Base-by-base conservation (phyloP, 2,329 filamentous ascomycete genomes). In the Didymella segeticola region DNA sequence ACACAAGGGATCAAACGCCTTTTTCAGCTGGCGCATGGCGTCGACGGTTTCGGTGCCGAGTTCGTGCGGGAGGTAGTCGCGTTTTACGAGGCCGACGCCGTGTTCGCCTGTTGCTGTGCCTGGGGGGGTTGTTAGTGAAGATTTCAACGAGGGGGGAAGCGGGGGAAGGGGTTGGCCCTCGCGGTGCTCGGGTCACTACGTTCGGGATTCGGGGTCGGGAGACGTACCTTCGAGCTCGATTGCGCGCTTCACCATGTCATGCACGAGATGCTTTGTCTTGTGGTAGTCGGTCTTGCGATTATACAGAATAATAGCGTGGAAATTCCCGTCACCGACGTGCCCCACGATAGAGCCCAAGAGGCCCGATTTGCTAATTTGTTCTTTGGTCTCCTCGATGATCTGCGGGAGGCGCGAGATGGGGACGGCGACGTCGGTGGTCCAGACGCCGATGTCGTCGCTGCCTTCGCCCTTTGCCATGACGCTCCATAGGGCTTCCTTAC, bases 81-180 rank as follows among this genome's bases (percentile, higher is more conserved):
- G 81, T 83, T 96, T 96, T 51, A 93, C 89, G 41, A 96, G 78
- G 6, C 90, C 90, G 47, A 95, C 87, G 34, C 90, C 90, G 72
- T 96, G 90, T 75, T 96, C 90, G 47, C 90, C 91, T 11, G 90
- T 93, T 1, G 92, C 90, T 0, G 91, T 95, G 8, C 91, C 34
- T 37, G 34, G 19, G 17, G 2, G 17, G 3, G 8, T 9, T 29
- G 27, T 29, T 29, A 29, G 27, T 34, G 3, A 34, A 17, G 2
- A 34, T 8, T 9, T 2, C 2, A 11, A 34, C 9, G 9, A 31
- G 14, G 14, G 14, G 14, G 12, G 30, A 31, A n/a, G 12, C 5
- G 5, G 12, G 17, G n/a, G n/a, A 15, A 29, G 27, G 27, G n/a
- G n/a, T n/a, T n/a, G n/a, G n/a, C n/a, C n/a, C 27, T 12, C 10